Evolutionary conservation across 2,329 filamentous ascomycete species (phyloP), one percentile per base, ranked within the genome.

Genomic region (Ilyonectria mors-panacis): DNA sequence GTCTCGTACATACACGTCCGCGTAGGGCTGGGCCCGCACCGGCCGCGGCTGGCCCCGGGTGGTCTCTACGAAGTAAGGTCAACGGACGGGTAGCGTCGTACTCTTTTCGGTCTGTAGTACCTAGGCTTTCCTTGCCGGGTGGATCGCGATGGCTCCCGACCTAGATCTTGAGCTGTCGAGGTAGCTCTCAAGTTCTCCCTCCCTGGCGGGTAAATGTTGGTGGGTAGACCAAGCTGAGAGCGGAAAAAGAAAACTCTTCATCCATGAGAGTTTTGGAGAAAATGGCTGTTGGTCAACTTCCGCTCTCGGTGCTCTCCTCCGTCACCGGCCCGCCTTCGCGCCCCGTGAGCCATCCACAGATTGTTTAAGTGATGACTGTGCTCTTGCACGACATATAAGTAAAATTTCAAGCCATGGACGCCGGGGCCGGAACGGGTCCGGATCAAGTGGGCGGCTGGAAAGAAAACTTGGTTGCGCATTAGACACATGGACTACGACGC

Each of bases 11-110:
- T 28, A 53, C 33, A 55, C 17, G 35, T 50, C 64, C 37, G 45
- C 45, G 50, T 60, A 64, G 59, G 67, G 67, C 64, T 66, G 55
- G 65, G 56, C 44, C 56, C 56, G 65, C 65, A 60, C 44, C 56
- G 44, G 56, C 50, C 15, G 51, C 65, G 65, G 65, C 61, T 57
- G 61, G 56, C 64, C 51, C 65, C 61, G 65, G 61, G 56, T 9
- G 62, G 62, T 59, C 62, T 59, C 8, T 28, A 28, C 33, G 23
- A 51, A 51, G 45, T 28, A 44, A 4, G 54, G 39, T 42, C n/a
- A 6, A 42, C 17, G 15, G 39, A 42, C 39, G 15, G 8, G 17
- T 42, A 44, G 53, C n/a, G 39, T 42, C 17, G 15, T 42, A 7
- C 6, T 42, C 3, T 42, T 42, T 42, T 42, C n/a, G 15, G 39